Conservation (phyloP, 768 basidiomycete species). For the Xerocomellus dryophilus region DNA sequence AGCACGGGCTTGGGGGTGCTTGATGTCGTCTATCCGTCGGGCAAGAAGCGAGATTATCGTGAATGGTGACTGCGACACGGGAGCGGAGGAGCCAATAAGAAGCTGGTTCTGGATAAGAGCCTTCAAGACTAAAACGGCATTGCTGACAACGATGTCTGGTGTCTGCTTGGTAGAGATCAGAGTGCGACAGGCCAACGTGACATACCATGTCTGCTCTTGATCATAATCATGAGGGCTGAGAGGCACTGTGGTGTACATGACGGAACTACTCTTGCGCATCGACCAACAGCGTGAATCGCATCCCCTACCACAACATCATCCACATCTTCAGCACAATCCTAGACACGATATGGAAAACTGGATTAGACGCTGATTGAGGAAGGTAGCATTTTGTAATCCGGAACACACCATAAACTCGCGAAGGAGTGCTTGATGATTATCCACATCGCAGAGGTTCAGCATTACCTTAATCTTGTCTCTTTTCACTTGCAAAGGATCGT, state of each 20-base stretch:
- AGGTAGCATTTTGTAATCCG: background rate
- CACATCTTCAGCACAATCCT: slow-evolving; percentile 83
- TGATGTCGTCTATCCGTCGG: slow-evolving; percentile 72
- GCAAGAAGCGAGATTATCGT: slow-evolving; percentile 79
- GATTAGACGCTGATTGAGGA: background rate
- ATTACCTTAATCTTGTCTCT: slow-evolving; percentile 73
- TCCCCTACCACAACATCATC: slow-evolving; percentile 70
- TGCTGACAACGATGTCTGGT: slow-evolving; percentile 74
- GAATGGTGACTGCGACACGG: slow-evolving; percentile 42
- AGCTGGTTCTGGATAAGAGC: slow-evolving; percentile 73
- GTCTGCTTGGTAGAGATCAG: slow-evolving; percentile 3
- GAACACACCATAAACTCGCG: slow-evolving; percentile 78
- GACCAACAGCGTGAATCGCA: slow-evolving; percentile 77
- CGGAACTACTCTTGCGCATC: slow-evolving; percentile 65
- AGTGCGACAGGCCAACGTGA: slow-evolving; percentile 5
- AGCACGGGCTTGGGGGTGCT: slow-evolving; percentile 76
- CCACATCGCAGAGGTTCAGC: slow-evolving; percentile 56
- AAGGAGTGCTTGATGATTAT: slow-evolving; percentile 69
- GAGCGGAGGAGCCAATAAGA: slow-evolving; percentile 32
- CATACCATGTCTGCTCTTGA: slow-evolving; percentile 73
- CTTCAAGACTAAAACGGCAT: slow-evolving; percentile 83
- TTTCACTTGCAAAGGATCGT: slow-evolving; percentile 67
- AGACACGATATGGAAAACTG: background rate
- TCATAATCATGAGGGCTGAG: slow-evolving; percentile 71
- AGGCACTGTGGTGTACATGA: slow-evolving; percentile 71